Base-by-base conservation (phyloP, 176 grass and related monocot species). In the Tillandsia leiboldiana region DNA sequence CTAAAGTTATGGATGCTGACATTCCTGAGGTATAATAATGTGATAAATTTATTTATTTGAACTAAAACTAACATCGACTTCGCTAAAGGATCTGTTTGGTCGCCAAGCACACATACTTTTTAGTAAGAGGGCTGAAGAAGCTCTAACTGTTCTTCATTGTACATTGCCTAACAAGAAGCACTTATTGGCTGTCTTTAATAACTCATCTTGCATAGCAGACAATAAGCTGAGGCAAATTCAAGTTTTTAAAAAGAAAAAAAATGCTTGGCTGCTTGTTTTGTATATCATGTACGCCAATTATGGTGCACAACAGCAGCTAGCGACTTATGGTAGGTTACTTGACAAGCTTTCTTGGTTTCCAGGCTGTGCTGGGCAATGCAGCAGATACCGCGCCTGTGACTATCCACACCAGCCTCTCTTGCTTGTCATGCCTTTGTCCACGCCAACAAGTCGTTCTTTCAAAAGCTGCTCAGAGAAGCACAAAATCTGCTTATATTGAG, bases 11-110 rank as follows among this genome's bases (percentile, higher is more conserved):
- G 69, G 70, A 82, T 84, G 47, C 54, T 52, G 61, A 53, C 53
- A 51, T 72, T 68, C 77, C 50, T 65, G 89, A 92, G 89, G 89
- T 92, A 77, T 73, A 61, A 61, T 61, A 61, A 8, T 23, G 22
- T 9, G 56, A 61, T 9, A 18, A 15, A 61, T 10, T n/a, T 8
- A 61, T 23, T 18, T 61, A 1, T 61, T 20, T 61, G 15, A 14
- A 42, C 33, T 42, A 7, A 42, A 42, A 42, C 22, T 18, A 61
- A 61, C 17, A 61, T 9, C 23, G 56, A 18, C 56, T 18, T n/a
- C 54, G 20, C 5, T 18, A 8, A 56, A 5, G 17, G 10, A 61
- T 15, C n/a, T 9, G 22, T 23, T 18, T n/a, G 15, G 56, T 7
- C 10, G 56, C 56, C 8, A 59, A 17, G 56, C 15, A 33, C 29